Evolutionary conservation across 176 grass and related monocot genomes (phyloP).

Genomic region (Oryza meyeriana): DNA sequence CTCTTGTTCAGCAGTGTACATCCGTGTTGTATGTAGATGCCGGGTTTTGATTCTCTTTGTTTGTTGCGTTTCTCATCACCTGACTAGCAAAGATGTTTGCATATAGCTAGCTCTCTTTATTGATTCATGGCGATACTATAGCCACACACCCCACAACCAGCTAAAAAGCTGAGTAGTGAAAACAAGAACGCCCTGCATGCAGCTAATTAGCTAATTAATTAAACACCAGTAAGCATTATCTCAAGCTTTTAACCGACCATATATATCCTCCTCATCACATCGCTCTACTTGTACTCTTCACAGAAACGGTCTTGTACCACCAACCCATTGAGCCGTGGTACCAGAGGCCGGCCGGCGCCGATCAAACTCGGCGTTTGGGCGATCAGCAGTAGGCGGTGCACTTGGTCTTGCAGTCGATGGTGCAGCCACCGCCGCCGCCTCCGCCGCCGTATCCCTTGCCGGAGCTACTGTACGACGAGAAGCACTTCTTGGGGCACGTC

Average conservation of each 20-base stretch:
- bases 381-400: constrained; percentile 72
- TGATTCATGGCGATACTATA: not conserved
- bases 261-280: not conserved
- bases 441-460: constrained; percentile 75
- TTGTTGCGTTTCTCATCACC: not conserved
- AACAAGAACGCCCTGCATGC: not conserved
- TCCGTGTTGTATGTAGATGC: too few species aligned
- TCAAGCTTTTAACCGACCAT: not conserved
- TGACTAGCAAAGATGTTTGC: not conserved
- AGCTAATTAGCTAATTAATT: not conserved
- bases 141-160: not conserved
- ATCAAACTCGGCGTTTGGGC: not conserved
- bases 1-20: too few species aligned
- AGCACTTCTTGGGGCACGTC: constrained; percentile 95
- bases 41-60: too few species aligned
- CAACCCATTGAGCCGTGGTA: too few species aligned
- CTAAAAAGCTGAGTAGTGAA: not conserved
- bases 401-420: constrained; percentile 90
- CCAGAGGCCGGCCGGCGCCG: not conserved
- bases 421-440: constrained; percentile 81
- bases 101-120: not conserved
- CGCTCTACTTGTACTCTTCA: not conserved
- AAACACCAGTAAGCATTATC: not conserved
- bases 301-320: not conserved
- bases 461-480: constrained; percentile 69